Conservation (phyloP, 106 monocot genomes). For the Dendrobium catenatum region DNA sequence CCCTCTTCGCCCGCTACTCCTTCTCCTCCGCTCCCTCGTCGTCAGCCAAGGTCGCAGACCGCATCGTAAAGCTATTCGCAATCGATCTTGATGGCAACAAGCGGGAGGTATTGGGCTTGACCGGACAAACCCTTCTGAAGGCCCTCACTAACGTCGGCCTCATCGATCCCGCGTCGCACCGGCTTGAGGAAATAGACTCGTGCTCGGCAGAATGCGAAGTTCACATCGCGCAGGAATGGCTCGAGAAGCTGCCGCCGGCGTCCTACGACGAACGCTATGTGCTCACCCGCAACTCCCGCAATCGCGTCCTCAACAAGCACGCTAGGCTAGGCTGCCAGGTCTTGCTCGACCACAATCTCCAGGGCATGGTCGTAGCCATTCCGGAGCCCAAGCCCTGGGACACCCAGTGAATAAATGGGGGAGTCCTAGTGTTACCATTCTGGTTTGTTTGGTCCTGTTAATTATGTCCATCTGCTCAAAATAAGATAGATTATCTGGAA, state of each 20-base stretch:
- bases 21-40: constrained; percentile 9
- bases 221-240: constrained; percentile 86
- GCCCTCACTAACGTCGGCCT: constrained; percentile 56
- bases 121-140: constrained; percentile 75
- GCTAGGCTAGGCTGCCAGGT: constrained; percentile 86
- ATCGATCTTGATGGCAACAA: constrained; percentile 67
- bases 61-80: constrained; percentile 75
- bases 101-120: constrained; percentile 63
- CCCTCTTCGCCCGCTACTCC: constrained; percentile 14
- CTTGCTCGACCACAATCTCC: constrained; percentile 55
- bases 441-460: background rate
- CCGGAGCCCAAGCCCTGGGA: constrained; percentile 92
- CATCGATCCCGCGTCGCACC: constrained; percentile 88
- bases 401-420: constrained; percentile 33
- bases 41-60: constrained; percentile 84
- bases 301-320: constrained; percentile 75
- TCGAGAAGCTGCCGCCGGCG: constrained; percentile 64
- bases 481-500: background rate
- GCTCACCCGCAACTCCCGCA: constrained; percentile 57
- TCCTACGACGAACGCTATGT: constrained; percentile 82
- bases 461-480: background rate
- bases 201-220: constrained; percentile 96
- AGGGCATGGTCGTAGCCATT: constrained; percentile 90
- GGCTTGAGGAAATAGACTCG: constrained; percentile 92
- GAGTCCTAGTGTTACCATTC: background rate